These are phyloP conservation scores for Sporothrix humicola DNA, from an alignment of 2,329 filamentous ascomycete genomes.

Conservation along the genomic window DNA sequence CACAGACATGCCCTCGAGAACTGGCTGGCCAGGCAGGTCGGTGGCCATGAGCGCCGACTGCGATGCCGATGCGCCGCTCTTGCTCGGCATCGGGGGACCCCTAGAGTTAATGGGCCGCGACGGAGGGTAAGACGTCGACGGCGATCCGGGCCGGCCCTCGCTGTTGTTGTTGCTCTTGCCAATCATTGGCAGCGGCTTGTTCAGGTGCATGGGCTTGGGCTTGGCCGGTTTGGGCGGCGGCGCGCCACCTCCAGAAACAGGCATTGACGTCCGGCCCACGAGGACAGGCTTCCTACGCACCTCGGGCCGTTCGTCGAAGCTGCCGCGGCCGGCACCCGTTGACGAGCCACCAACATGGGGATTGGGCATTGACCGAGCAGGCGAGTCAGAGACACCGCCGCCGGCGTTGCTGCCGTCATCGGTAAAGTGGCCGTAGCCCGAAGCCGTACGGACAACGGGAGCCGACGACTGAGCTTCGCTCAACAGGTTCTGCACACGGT, in stretches of 20 bases:
- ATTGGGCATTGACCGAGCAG: background rate
- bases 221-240: slow-evolving; percentile 57
- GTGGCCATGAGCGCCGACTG: slow-evolving; percentile 49
- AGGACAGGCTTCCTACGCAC: slow-evolving; percentile 33
- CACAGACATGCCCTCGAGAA: slow-evolving; percentile 58
- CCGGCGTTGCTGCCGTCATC: slow-evolving; percentile 44
- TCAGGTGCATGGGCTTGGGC: slow-evolving; percentile 67
- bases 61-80: slow-evolving; percentile 35
- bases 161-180: slow-evolving; percentile 20
- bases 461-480: slow-evolving; percentile 72
- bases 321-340: slow-evolving; percentile 38
- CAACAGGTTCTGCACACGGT: slow-evolving; percentile 83
- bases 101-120: slow-evolving; percentile 29
- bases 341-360: slow-evolving; percentile 40
- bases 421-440: slow-evolving; percentile 87
- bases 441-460: slow-evolving; percentile 71
- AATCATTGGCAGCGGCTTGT: slow-evolving; percentile 47
- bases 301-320: slow-evolving; percentile 33
- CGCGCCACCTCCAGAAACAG: background rate
- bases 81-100: slow-evolving; percentile 20
- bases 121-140: slow-evolving; percentile 43
- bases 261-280: background rate
- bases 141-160: slow-evolving; percentile 49
- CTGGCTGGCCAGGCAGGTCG: slow-evolving; percentile 56
- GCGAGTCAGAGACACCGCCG: slow-evolving; percentile 38